A percentile compares a stretch with the other conserved stretches of the same genome.
Conservation (phyloP, 1,139 yeast species). For the Sugiyamaella sp. region DNA sequence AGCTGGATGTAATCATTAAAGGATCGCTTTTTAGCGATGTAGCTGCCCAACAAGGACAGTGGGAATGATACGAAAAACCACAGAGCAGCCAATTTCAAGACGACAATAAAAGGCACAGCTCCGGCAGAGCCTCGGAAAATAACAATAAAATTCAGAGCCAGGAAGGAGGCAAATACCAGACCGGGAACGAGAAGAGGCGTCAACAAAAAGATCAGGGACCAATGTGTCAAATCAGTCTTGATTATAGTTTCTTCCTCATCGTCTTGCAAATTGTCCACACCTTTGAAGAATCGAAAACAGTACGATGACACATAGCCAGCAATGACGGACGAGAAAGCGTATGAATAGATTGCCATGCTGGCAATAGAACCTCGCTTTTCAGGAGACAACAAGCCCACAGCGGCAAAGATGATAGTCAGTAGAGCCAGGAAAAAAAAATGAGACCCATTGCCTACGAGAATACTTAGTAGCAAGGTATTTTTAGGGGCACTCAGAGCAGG, state of each 20-base stretch:
- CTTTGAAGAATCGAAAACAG: slow-evolving; percentile 85
- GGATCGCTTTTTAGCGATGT: slow-evolving; percentile 67
- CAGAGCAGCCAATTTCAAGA: slow-evolving; percentile 73
- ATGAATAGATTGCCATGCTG: slow-evolving; percentile 83
- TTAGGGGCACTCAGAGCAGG: slow-evolving; percentile 90
- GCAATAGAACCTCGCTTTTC: slow-evolving; percentile 92
- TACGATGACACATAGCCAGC: slow-evolving; percentile 86
- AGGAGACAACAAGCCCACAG: slow-evolving; percentile 87
- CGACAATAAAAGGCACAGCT: slow-evolving; percentile 90
- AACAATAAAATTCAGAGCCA: slow-evolving; percentile 79
- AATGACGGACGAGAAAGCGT: slow-evolving; percentile 73
- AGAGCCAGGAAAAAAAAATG: slow-evolving; percentile 80
- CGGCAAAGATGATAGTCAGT: slow-evolving; percentile 76
- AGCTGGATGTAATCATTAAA: not conserved
- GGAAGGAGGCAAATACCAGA: slow-evolving; percentile 61
- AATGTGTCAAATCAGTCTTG: slow-evolving; percentile 8
- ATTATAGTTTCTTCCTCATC: slow-evolving; percentile 5
- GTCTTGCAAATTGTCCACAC: slow-evolving; percentile 86
- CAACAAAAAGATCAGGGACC: slow-evolving; percentile 51
- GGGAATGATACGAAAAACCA: slow-evolving; percentile 91
- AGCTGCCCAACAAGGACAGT: slow-evolving; percentile 75
- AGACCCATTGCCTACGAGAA: slow-evolving; percentile 83
- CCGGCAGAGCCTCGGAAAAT: slow-evolving; percentile 82
- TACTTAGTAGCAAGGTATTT: slow-evolving; percentile 69
- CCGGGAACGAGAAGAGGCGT: slow-evolving; percentile 90